Evolutionary conservation across 306 rosid genomes (phyloP), one percentile per base, ranked within the genome.

Genomic region (Quillaja saponaria): DNA sequence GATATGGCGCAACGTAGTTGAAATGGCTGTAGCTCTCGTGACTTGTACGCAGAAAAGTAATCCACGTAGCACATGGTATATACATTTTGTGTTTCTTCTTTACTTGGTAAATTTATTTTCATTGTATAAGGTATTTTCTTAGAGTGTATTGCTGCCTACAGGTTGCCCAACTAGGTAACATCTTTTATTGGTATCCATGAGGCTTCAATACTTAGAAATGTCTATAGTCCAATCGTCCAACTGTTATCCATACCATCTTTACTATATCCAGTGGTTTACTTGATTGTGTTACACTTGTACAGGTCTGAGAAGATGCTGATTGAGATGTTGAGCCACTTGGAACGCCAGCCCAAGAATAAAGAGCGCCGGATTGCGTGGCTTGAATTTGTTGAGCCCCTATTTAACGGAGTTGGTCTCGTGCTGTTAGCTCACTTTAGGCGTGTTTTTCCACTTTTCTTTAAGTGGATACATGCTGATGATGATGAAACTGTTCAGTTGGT

Each of bases 291-390:
- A n/a, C 48, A 7, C 38, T 74, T 63, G 49, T 49, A 39, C 64
- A 92, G 98, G 98, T 82, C 77, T 81, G 98, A 92, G 68, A 86
- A 72, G 74, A 76, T 92, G 66, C 78, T 92, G 37, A 86, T 60
- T 58, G 98, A 92, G 79, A 88, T 92, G 95, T 69, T 92, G 62
- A 80, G 86, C 79, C 98, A 92, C 79, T 73, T 92, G 83, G 98
- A 92, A 78, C 94, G 98, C 63, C 95, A 81, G 61, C 95, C 98
- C 45, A 82, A 84, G 63, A 83, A 86, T 78, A 88, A 73, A 83
- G 95, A 92, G 49, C 95, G 95, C 11, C 89, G 96, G 58, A 63
- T 88, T 71, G 80, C 78, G 18, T 92, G 98, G 98, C 96, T 92
- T 71, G 78, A 81, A 76, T 74, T 59, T 77, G 67, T 70, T 5